Conservation (phyloP, 805 yeast genomes). For the Komagataella mondaviorum region DNA sequence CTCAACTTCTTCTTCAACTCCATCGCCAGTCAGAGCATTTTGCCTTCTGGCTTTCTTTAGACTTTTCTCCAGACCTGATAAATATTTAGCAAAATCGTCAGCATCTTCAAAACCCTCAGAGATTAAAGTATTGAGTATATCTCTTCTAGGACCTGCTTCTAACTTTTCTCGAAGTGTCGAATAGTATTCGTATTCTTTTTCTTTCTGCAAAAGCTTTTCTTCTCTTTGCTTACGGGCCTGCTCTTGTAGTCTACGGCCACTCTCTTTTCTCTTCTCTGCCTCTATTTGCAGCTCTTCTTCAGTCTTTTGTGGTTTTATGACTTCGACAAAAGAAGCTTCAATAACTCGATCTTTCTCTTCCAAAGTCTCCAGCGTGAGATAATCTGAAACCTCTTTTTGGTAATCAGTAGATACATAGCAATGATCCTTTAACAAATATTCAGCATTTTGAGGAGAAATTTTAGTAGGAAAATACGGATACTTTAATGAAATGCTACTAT, state of each 20-base stretch:
- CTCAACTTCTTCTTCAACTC: constrained; percentile 38
- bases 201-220: constrained; percentile 70
- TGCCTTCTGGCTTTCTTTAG: constrained; percentile 53
- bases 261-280: constrained; percentile 70
- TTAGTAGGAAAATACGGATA: constrained; percentile 87
- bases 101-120: constrained; percentile 72
- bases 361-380: constrained; percentile 47
- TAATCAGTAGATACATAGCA: constrained; percentile 70
- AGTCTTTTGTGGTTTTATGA: constrained; percentile 55
- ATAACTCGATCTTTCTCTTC: constrained; percentile 61
- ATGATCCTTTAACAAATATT: constrained; percentile 55
- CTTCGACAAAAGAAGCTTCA: constrained; percentile 70
- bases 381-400: constrained; percentile 40
- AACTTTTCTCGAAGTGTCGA: constrained; percentile 41
- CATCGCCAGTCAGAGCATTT: constrained; percentile 18
- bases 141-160: constrained; percentile 33
- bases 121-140: constrained; percentile 39
- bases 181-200: constrained; percentile 68
- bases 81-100: constrained; percentile 54
- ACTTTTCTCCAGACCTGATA: constrained; percentile 51
- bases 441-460: constrained; percentile 48
- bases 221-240: constrained; percentile 79
- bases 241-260: constrained; percentile 80
- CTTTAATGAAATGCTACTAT: constrained; percentile 54
- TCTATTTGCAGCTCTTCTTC: constrained; percentile 72